Conservation (phyloP, 805 yeast species). For the Peterozyma xylosa region DNA sequence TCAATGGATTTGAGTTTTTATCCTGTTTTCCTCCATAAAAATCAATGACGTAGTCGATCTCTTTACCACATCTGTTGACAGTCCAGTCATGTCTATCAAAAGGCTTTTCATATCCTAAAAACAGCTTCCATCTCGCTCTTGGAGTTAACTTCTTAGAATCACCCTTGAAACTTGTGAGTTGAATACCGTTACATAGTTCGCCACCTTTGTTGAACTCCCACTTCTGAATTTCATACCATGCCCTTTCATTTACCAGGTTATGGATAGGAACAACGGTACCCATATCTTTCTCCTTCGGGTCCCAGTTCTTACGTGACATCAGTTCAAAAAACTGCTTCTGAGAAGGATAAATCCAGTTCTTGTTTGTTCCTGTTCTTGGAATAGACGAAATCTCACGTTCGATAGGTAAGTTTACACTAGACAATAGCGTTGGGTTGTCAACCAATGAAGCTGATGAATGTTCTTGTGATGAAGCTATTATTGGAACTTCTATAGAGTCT, state of each 20-base stretch:
- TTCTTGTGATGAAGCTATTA: constrained; percentile 10
- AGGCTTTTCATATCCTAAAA: constrained; percentile 69
- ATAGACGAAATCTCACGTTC: constrained; percentile 75
- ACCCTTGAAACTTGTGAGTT: constrained; percentile 81
- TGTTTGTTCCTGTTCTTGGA: constrained; percentile 62
- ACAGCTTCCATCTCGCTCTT: constrained; percentile 62
- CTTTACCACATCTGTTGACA: constrained; percentile 74
- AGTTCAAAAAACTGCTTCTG: constrained; percentile 93
- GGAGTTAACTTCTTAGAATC: constrained; percentile 84
- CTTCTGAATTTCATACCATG: constrained; percentile 74
- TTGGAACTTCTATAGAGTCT: constrained; percentile 31
- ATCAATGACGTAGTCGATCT: constrained; percentile 87
- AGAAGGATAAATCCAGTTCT: constrained; percentile 92
- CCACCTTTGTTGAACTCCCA: constrained; percentile 71
- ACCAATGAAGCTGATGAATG: constrained; percentile 34
- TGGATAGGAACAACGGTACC: constrained; percentile 87
- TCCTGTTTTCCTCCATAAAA: constrained; percentile 63
- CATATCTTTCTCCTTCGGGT: constrained; percentile 80
- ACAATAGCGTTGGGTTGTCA: constrained; percentile 22
- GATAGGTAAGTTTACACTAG: constrained; percentile 45
- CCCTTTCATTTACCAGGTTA: constrained; percentile 86
- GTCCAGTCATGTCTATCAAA: constrained; percentile 97
- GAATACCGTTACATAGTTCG: constrained; percentile 75
- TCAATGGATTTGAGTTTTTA: constrained; percentile 29
- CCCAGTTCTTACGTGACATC: constrained; percentile 86